These are phyloP conservation scores for Quillaja saponaria DNA, from an alignment of 306 rosid genomes.

Conservation along the genomic window DNA sequence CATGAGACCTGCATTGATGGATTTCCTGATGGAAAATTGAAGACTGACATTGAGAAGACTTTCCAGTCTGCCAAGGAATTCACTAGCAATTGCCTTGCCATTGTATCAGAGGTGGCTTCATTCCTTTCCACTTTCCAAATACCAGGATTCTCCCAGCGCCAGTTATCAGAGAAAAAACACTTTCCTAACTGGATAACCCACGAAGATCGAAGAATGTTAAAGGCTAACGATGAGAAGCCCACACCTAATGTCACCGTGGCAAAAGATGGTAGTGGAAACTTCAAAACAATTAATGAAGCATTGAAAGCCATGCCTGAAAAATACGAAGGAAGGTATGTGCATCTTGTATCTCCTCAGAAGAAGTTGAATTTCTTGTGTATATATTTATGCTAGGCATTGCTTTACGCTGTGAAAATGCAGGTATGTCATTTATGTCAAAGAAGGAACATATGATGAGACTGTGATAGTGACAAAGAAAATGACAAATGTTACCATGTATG, in stretches of 20 bases:
- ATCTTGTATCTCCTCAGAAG: not conserved
- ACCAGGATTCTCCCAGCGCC: slow-evolving; percentile 32
- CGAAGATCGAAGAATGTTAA: slow-evolving; percentile 61
- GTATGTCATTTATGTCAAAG: slow-evolving; percentile 71
- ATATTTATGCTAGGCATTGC: not conserved
- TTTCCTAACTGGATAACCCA: slow-evolving; percentile 56
- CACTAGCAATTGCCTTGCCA: slow-evolving; percentile 78
- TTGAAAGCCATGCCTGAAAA: slow-evolving; percentile 52
- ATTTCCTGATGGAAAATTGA: slow-evolving; percentile 57
- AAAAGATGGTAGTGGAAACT: slow-evolving; percentile 67
- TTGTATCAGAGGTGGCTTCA: slow-evolving; percentile 41
- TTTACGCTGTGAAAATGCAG: slow-evolving; percentile 36
- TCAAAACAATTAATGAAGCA: slow-evolving; percentile 66
- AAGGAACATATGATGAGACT: slow-evolving; percentile 67
- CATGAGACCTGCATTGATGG: slow-evolving; percentile 77
- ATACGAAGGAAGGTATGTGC: slow-evolving; percentile 58
- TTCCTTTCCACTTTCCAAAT: slow-evolving; percentile 35
- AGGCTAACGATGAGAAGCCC: slow-evolving; percentile 50
- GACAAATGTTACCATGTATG: slow-evolving; percentile 73
- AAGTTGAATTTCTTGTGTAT: not conserved
- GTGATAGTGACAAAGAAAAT: slow-evolving; percentile 60
- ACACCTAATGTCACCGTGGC: slow-evolving; percentile 78
- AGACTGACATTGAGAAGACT: slow-evolving; percentile 36
- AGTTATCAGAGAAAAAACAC: slow-evolving; percentile 3
- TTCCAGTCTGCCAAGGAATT: slow-evolving; percentile 46